A percentile compares a stretch with the other conserved stretches of the same genome.
Conservation (phyloP, 2,329 filamentous ascomycete species). For the Phoma sp. region DNA sequence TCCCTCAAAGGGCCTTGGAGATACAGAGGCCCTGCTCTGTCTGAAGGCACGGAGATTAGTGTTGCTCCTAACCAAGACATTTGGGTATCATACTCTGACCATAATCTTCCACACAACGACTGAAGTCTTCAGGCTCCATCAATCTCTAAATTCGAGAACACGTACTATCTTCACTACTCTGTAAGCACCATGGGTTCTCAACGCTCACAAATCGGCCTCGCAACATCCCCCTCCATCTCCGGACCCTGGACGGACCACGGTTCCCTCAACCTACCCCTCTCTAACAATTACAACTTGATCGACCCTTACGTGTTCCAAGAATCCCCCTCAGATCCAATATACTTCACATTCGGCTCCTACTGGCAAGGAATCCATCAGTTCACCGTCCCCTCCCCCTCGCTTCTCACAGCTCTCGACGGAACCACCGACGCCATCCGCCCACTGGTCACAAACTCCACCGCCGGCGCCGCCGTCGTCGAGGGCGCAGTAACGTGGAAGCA, state of each 20-base stretch:
- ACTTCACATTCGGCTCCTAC: constrained; percentile 70
- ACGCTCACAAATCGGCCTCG: constrained; percentile 65
- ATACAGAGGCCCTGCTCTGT: constrained; percentile 52
- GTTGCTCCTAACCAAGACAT: constrained; percentile 53
- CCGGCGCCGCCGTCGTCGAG: constrained; percentile 50
- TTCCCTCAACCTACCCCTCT: constrained; percentile 48
- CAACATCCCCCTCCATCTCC: constrained; percentile 54
- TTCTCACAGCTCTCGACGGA: constrained; percentile 17
- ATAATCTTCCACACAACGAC: background rate
- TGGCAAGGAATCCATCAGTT: constrained; percentile 70
- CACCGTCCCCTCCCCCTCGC: constrained; percentile 43
- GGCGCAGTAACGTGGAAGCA: constrained; percentile 61
- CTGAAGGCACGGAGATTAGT: constrained; percentile 50
- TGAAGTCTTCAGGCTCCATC: constrained; percentile 63
- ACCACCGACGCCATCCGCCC: constrained; percentile 16
- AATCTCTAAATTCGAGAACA: constrained; percentile 59
- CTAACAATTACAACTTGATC: constrained; percentile 55
- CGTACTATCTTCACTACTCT: constrained; percentile 68
- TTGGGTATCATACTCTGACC: constrained; percentile 47
- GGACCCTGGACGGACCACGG: constrained; percentile 67
- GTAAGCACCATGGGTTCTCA: constrained; percentile 66
- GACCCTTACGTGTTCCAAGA: constrained; percentile 55
- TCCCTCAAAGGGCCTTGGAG: constrained; percentile 57
- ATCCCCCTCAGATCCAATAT: constrained; percentile 39
- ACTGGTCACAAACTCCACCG: constrained; percentile 28